Evolutionary conservation across 2,329 filamentous ascomycete genomes (phyloP).

Genomic region (Botrytis elliptica): DNA sequence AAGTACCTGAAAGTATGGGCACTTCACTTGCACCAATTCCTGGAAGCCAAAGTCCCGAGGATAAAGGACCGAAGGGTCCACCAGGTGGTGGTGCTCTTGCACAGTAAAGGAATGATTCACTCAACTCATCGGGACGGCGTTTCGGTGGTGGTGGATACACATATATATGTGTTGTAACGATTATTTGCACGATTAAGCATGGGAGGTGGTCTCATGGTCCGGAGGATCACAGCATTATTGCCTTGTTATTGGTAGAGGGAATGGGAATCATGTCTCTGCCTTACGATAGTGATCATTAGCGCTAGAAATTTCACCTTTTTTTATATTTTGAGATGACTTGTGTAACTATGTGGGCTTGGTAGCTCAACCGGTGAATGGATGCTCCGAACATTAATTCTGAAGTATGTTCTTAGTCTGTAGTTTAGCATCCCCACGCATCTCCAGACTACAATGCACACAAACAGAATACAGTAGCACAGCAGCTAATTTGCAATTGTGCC

Average conservation of each 20-base stretch:
- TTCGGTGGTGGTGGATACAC: constrained; percentile 19
- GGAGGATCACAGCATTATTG: constrained; percentile 20
- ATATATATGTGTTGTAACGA: constrained; percentile 11
- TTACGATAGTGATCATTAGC: constrained; percentile 20
- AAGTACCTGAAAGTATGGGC: constrained; percentile 54
- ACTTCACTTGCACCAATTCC: constrained; percentile 33
- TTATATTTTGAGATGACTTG: not conserved
- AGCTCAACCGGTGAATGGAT: not conserved
- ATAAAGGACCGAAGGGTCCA: constrained; percentile 30
- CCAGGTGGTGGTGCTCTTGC: constrained; percentile 34
- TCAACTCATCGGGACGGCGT: constrained; percentile 28
- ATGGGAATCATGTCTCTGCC: constrained; percentile 5
- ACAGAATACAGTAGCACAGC: too few species aligned
- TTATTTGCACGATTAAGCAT: constrained; percentile 7
- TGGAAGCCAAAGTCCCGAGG: constrained; percentile 27
- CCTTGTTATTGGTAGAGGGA: not conserved
- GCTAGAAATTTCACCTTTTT: constrained; percentile 9
- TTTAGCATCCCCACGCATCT: not conserved
- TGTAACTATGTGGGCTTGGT: not conserved
- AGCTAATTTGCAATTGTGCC: not conserved
- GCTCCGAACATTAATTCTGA: not conserved
- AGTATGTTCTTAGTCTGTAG: not conserved
- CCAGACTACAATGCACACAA: not conserved
- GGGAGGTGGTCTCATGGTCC: not conserved
- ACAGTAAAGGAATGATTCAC: constrained; percentile 22